Percentiles rank a stretch among this genome's conserved stretches.
These are phyloP conservation scores for Penicillium sclerotigenum DNA, from an alignment of 2,329 filamentous ascomycete genomes.

Conservation along the genomic window DNA sequence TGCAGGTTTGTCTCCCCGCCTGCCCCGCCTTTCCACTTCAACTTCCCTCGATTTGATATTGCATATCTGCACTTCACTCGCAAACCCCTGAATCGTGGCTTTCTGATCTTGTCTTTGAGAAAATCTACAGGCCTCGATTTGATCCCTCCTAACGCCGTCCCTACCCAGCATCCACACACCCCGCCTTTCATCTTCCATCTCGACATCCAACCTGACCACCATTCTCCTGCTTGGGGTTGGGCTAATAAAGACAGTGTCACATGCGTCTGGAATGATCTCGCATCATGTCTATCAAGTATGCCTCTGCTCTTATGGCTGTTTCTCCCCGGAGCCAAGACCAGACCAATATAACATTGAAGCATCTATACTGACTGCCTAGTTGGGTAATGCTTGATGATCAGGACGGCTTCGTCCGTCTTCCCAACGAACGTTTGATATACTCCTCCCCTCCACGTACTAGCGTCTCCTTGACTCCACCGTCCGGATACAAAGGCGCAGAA, in stretches of 20 bases:
- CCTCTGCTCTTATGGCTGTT: background rate
- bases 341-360: background rate
- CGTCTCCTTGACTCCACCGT: slow-evolving; percentile 69
- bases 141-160: too few species aligned
- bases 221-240: background rate
- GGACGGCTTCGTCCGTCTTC: slow-evolving; percentile 75
- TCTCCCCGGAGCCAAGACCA: background rate
- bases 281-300: slow-evolving; percentile 41
- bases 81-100: background rate
- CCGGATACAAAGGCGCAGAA: slow-evolving; percentile 61
- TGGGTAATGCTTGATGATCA: slow-evolving; percentile 88
- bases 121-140: background rate
- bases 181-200: background rate
- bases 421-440: slow-evolving; percentile 77
- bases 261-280: background rate
- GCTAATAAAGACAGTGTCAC: background rate
- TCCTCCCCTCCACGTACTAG: slow-evolving; percentile 75
- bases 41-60: slow-evolving; percentile 1
- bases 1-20: slow-evolving; percentile 16
- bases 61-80: background rate
- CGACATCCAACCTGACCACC: background rate
- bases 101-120: background rate
- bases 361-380: slow-evolving; percentile 42
- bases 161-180: background rate
- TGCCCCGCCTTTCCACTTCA: slow-evolving; percentile 17